phyloP scores from a whole-genome alignment of 2,329 filamentous ascomycete species.

The Akanthomyces muscarius region DNA sequence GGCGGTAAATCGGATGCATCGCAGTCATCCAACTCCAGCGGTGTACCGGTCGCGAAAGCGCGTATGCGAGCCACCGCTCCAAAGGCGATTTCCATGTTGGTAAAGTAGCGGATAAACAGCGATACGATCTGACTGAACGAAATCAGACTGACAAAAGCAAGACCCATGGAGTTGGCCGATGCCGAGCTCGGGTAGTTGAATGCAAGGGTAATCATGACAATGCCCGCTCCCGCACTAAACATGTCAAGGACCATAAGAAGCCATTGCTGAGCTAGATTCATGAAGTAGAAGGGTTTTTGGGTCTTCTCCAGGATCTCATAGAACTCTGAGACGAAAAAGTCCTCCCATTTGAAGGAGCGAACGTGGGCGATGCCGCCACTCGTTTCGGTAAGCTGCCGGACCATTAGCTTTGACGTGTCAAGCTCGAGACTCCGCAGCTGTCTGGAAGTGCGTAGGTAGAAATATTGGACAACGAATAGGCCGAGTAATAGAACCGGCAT shows the following conservation, averaged over 20 bases:
- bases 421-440: conserved; percentile 35
- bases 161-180: conserved; percentile 15
- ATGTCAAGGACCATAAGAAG: conserved; percentile 45
- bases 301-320: conserved; percentile 44
- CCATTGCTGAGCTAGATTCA: conserved; percentile 53
- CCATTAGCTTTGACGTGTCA: conserved; percentile 32
- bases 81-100: conserved; percentile 21
- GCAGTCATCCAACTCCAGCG: conserved; percentile 9
- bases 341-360: conserved; percentile 52
- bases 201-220: conserved; percentile 41
- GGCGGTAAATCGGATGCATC: conserved; percentile 24
- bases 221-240: conserved; percentile 40
- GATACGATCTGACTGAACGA: conserved; percentile 23
- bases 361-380: conserved; percentile 43
- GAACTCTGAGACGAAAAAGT: conserved; percentile 38
- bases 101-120: background rate
- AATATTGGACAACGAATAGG: conserved; percentile 29
- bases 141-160: conserved; percentile 21
- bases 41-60: conserved; percentile 15
- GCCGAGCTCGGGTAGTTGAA: conserved; percentile 24
- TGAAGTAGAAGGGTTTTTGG: conserved; percentile 51
- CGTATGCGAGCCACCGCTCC: conserved; percentile 22
- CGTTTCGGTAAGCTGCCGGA: conserved; percentile 39
- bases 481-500: conserved; percentile 23
- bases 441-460: conserved; percentile 33